Conservation (phyloP, 2,329 filamentous ascomycete genomes). For the Thelonectria rubi region DNA sequence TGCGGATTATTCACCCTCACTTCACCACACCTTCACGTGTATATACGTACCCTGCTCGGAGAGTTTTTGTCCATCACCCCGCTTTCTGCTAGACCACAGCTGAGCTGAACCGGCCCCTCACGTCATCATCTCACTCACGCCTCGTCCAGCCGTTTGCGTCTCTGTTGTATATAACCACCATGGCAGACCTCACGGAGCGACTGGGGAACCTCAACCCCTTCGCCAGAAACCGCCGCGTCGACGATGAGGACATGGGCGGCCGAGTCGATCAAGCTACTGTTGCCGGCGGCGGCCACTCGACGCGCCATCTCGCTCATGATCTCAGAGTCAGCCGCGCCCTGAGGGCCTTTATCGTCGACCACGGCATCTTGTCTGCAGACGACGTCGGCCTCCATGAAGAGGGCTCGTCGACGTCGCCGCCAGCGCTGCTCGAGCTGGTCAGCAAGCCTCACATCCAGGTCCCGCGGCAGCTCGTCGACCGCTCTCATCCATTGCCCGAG, state of each 20-base stretch:
- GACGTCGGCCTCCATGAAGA: conserved; percentile 57
- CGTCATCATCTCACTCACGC: conserved; percentile 18
- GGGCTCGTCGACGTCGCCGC: conserved; percentile 41
- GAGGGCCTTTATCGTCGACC: conserved; percentile 62
- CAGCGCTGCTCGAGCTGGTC: conserved; percentile 60
- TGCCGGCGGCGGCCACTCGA: conserved; percentile 67
- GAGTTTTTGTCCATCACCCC: conserved; percentile 12
- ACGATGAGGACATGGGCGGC: conserved; percentile 49
- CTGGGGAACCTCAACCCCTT: conserved; percentile 46
- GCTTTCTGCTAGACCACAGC: conserved; percentile 22
- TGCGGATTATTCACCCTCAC: background rate
- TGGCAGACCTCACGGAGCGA: conserved; percentile 42
- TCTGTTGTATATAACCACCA: conserved; percentile 2
- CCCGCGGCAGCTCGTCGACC: conserved; percentile 62
- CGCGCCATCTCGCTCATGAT: conserved; percentile 59
- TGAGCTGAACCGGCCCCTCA: conserved; percentile 23
- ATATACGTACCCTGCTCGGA: conserved; percentile 2
- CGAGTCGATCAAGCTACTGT: conserved; percentile 52
- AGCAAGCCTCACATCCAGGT: conserved; percentile 66
- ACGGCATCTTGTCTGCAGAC: conserved; percentile 57
- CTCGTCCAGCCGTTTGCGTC: background rate
- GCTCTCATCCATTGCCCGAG: conserved; percentile 69
- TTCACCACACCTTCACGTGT: background rate
- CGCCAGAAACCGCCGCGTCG: conserved; percentile 36
- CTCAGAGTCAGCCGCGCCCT: conserved; percentile 69